phyloP scores from a whole-genome alignment of 768 basidiomycete genomes.

The Lentinula edodes region DNA sequence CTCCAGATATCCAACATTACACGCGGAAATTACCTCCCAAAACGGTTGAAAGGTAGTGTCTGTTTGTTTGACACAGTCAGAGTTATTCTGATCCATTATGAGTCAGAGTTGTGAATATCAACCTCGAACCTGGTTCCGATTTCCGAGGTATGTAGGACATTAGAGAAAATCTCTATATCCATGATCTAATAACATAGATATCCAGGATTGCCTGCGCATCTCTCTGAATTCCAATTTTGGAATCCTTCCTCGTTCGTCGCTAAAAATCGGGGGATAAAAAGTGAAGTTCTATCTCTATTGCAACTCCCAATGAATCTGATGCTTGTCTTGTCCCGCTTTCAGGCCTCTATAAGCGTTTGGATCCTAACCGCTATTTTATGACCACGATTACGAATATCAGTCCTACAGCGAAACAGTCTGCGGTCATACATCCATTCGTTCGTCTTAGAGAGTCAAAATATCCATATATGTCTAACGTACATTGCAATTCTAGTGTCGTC shows the following conservation, averaged over 20 bases:
- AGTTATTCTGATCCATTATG: background rate
- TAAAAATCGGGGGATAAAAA: conserved; percentile 11
- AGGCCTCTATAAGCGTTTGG: conserved; percentile 55
- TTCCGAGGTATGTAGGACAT: conserved; percentile 41
- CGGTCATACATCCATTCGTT: conserved; percentile 63
- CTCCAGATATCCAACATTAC: background rate
- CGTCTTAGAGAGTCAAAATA: background rate
- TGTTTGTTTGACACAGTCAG: background rate
- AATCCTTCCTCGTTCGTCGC: conserved; percentile 59
- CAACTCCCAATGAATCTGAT: background rate
- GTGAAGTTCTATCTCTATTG: background rate
- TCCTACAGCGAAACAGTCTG: conserved; percentile 73
- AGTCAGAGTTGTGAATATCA: conserved; percentile 54
- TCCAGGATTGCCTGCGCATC: conserved; percentile 36
- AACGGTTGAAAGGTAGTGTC: background rate
- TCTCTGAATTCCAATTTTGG: conserved; percentile 54
- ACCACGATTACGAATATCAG: conserved; percentile 78
- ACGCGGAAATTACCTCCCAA: background rate
- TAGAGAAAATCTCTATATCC: background rate
- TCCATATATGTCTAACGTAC: background rate
- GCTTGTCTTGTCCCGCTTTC: background rate
- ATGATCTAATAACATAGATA: background rate
- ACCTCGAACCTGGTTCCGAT: conserved; percentile 53
- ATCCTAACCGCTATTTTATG: conserved; percentile 50
- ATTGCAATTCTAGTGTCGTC: conserved; percentile 43